These are phyloP conservation scores for Solanum lycopersicoides DNA, from an alignment of 257 asterid species.

Conservation along the genomic window DNA sequence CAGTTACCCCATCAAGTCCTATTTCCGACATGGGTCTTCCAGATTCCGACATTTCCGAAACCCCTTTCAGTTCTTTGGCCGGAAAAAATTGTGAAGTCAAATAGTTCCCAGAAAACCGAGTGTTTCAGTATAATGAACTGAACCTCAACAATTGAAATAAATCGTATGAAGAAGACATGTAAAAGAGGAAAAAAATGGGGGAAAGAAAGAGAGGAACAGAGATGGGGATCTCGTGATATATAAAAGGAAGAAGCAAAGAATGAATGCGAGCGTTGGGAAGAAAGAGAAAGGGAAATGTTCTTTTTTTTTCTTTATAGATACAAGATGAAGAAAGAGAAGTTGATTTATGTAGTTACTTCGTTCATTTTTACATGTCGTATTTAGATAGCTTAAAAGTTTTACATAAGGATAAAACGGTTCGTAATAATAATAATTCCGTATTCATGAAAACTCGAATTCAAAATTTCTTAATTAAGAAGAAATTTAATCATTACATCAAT, in stretches of 20 bases:
- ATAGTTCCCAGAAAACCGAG: background rate
- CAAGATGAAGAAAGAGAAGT: background rate
- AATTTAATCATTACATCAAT: too few species aligned
- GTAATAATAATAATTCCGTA: too few species aligned
- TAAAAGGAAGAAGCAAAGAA: constrained; percentile 42
- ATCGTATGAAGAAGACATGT: constrained; percentile 15
- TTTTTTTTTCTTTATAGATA: constrained; percentile 6
- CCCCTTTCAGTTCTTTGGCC: background rate
- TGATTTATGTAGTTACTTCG: background rate
- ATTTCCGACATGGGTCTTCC: constrained; percentile 26
- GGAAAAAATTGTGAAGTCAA: background rate
- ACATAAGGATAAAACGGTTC: too few species aligned
- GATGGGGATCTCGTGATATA: constrained; percentile 71
- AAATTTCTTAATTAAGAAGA: too few species aligned
- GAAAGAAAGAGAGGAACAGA: constrained; percentile 7
- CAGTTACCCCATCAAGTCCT: constrained; percentile 24
- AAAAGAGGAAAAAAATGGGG: background rate
- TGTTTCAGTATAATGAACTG: background rate
- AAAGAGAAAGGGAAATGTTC: constrained; percentile 1
- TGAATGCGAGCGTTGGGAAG: constrained; percentile 51
- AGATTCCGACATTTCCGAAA: constrained; percentile 30
- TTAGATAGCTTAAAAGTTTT: accelerated
- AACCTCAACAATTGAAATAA: background rate
- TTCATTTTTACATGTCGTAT: background rate
- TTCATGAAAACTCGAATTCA: accelerated